These are phyloP conservation scores for Xylaria sp. DNA, from an alignment of 2,329 filamentous ascomycete species.

Conservation along the genomic window DNA sequence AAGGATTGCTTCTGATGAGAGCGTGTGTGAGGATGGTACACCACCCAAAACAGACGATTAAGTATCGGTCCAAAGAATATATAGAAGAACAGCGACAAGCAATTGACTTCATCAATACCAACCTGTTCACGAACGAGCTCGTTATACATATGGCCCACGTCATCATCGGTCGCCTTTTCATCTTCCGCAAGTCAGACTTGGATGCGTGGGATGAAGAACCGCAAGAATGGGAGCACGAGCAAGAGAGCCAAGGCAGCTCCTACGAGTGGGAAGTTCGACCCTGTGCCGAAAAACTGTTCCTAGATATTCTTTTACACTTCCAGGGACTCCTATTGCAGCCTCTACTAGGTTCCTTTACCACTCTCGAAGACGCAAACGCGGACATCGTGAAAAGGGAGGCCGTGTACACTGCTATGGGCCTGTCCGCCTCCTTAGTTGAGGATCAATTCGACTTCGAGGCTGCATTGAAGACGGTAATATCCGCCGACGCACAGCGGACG, in stretches of 20 bases:
- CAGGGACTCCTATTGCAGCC: constrained; percentile 80
- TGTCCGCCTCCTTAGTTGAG: constrained; percentile 77
- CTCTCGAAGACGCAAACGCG: constrained; percentile 65
- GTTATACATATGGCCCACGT: constrained; percentile 81
- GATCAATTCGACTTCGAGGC: constrained; percentile 80
- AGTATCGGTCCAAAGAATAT: constrained; percentile 73
- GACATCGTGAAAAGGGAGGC: constrained; percentile 89
- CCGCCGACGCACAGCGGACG: constrained; percentile 72
- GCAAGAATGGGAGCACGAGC: constrained; percentile 91
- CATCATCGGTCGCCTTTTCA: constrained; percentile 84
- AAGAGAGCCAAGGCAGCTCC: constrained; percentile 80
- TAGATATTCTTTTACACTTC: constrained; percentile 88
- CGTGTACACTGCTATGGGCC: constrained; percentile 88
- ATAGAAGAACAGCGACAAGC: constrained; percentile 77
- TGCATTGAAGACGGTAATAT: constrained; percentile 75
- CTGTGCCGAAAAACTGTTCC: constrained; percentile 90
- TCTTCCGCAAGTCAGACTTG: constrained; percentile 82
- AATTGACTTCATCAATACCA: constrained; percentile 67
- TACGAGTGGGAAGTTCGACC: constrained; percentile 93
- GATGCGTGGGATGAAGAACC: constrained; percentile 93
- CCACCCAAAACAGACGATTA: constrained; percentile 79
- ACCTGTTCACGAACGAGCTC: constrained; percentile 76
- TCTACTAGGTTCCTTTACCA: constrained; percentile 79
- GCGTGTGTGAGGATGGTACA: constrained; percentile 86
- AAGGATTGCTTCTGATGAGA: constrained; percentile 79